Conservation (phyloP, 352 stramenopile genomes). For the Pelagophyceae sp. region DNA sequence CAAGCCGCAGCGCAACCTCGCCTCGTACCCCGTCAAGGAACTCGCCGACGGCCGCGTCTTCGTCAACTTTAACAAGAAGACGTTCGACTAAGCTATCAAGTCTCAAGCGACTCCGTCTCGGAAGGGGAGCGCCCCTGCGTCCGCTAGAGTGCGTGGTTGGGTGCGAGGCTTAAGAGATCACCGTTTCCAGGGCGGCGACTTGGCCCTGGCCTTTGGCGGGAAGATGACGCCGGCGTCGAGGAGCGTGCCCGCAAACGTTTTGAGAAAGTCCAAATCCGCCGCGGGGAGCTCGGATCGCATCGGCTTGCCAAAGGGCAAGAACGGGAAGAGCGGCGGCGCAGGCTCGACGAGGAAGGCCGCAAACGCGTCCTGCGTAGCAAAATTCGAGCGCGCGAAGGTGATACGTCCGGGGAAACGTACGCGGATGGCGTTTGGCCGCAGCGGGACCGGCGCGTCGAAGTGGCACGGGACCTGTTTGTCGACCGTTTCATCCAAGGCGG, state of each 20-base stretch:
- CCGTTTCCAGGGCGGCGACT: no score
- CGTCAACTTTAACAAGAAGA: no score
- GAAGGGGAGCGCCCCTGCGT: no score
- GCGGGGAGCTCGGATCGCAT: not conserved
- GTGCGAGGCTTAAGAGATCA: no score
- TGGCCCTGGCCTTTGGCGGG: not conserved
- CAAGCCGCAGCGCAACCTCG: not conserved
- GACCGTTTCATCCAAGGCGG: no score
- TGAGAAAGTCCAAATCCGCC: not conserved
- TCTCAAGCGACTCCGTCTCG: no score
- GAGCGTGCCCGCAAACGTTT: not conserved
- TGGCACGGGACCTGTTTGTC: not conserved
- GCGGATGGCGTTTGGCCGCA: not conserved
- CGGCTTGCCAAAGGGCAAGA: not conserved
- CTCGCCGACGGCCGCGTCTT: conserved; percentile 7
- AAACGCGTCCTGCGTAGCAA: no score
- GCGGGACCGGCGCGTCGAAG: conserved; percentile 2
- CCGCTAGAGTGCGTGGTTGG: no score
- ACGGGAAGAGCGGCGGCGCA: not conserved
- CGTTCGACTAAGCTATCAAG: no score
- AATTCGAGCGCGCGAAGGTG: no score
- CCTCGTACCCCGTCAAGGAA: not conserved
- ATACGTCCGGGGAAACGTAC: no score
- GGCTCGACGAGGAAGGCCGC: not conserved
- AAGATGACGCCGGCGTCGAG: conserved; percentile 9